Evolutionary conservation across 2,329 filamentous ascomycete genomes (phyloP).

Genomic region (Talaromyces atroroseus): DNA sequence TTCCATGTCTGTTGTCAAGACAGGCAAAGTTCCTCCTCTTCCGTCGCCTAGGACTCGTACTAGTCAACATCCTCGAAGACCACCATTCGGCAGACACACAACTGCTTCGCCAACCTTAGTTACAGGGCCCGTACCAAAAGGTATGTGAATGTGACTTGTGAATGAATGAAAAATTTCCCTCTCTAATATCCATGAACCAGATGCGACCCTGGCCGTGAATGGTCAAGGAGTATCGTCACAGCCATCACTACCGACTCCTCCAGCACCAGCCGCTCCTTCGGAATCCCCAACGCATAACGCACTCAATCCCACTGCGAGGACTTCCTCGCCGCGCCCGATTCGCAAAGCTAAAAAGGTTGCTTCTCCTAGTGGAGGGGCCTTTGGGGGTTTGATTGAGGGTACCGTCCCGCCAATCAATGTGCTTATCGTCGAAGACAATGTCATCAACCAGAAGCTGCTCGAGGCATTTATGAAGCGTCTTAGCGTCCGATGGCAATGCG

Average conservation of each 20-base stretch:
- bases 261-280: conserved; percentile 25
- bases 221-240: conserved; percentile 23
- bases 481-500: conserved; percentile 95
- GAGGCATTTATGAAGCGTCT: conserved; percentile 94
- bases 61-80: conserved; percentile 50
- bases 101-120: conserved; percentile 76
- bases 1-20: conserved; percentile 74
- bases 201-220: conserved; percentile 23
- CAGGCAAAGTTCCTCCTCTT: conserved; percentile 71
- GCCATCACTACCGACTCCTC: conserved; percentile 30
- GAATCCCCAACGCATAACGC: conserved; percentile 33
- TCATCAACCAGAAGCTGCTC: conserved; percentile 89
- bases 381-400: conserved; percentile 65
- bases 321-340: conserved; percentile 45
- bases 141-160: conserved; percentile 25
- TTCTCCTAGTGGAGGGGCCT: conserved; percentile 36
- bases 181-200: conserved; percentile 16
- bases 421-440: conserved; percentile 96
- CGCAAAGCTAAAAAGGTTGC: conserved; percentile 32
- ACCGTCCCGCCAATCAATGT: conserved; percentile 94
- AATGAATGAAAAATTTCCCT: neutral
- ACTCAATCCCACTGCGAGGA: conserved; percentile 33
- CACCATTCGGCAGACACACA: conserved; percentile 61
- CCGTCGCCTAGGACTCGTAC: conserved; percentile 73
- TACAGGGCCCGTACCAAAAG: conserved; percentile 45